Base-by-base conservation (phyloP, 345 rosid genomes). In the Populus davidiana region DNA sequence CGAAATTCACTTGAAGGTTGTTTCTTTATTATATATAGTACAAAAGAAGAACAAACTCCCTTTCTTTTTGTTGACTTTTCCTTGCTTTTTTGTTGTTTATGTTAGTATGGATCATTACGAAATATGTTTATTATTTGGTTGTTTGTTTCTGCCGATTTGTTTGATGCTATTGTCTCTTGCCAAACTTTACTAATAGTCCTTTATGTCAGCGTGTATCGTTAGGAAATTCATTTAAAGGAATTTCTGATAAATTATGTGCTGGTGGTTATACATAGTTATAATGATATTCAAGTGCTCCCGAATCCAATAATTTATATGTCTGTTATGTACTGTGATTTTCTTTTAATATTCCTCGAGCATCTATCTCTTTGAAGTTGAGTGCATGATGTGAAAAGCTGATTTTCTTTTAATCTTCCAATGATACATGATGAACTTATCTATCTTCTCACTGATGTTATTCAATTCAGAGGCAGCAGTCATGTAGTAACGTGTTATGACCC, bases 1-100 rank as follows among this genome's bases (percentile, higher is more conserved):
- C 41, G 97, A 93, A 87, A 85, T 93, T 66, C 98, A 93, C 81
- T 86, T 94, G 83, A 93, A 96, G 98, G 99, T 95, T 82, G n/a
- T 74, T 39, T 77, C 27, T 69, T 70, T 39, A 23, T 31, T 44
- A 23, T 68, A 20, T 36, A 16, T 54, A 36, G 70, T 20, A 47
- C 21, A 25, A 50, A 35, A n/a, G 62, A n/a, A 25, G 39, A 35
- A 17, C 50, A n/a, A 49, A 50, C 43, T 47, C 12, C 44, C 5
- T 33, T 31, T 33, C 52, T 59, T 59, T 20, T 41, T 59, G n/a
- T 31, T 47, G 29, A 35, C 63, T 50, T 66, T 49, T 66, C 41
- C 62, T 16, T 67, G 38, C 47, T n/a, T 76, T 41, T 20, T 49
- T 68, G 77, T 65, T 75, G 77, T 63, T 75, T 21, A 33, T 35